Conservation (phyloP, 352 stramenopile genomes). For the Phytophthora agathidicida region DNA sequence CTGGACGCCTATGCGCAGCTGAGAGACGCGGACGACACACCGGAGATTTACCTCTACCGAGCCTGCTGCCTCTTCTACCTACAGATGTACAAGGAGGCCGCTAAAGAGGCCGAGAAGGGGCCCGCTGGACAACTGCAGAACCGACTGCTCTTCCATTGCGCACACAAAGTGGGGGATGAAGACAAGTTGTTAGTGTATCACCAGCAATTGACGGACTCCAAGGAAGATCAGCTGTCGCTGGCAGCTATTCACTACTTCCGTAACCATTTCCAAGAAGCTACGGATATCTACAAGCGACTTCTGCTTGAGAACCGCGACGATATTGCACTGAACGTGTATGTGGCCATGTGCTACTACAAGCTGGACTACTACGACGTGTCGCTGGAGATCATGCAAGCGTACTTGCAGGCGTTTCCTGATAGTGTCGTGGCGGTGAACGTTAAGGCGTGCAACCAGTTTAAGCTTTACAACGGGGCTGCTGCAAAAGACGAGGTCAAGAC, state of each 20-base stretch:
- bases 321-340: constrained; percentile 97
- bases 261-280: constrained; percentile 95
- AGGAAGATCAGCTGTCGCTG: constrained; percentile 95
- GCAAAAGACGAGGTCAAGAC: constrained; percentile 95
- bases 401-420: constrained; percentile 92
- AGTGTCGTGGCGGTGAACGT: constrained; percentile 95
- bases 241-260: constrained; percentile 96
- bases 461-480: constrained; percentile 96
- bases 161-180: constrained; percentile 93
- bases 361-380: constrained; percentile 98
- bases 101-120: constrained; percentile 75
- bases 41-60: constrained; percentile 89
- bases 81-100: constrained; percentile 90
- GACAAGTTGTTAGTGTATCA: constrained; percentile 96
- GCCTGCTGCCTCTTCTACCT: constrained; percentile 95
- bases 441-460: constrained; percentile 98
- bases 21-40: constrained; percentile 59
- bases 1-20: constrained; percentile 92
- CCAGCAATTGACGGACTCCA: constrained; percentile 91
- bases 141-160: constrained; percentile 95
- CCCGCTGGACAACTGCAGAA: constrained; percentile 86
- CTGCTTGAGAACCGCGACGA: constrained; percentile 96
- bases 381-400: constrained; percentile 96
- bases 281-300: constrained; percentile 96
- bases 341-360: constrained; percentile 99